A percentile compares a stretch with the other conserved stretches of the same genome.
phyloP scores from a whole-genome alignment of 2,329 filamentous ascomycete genomes.

The Penicillium sp. region DNA sequence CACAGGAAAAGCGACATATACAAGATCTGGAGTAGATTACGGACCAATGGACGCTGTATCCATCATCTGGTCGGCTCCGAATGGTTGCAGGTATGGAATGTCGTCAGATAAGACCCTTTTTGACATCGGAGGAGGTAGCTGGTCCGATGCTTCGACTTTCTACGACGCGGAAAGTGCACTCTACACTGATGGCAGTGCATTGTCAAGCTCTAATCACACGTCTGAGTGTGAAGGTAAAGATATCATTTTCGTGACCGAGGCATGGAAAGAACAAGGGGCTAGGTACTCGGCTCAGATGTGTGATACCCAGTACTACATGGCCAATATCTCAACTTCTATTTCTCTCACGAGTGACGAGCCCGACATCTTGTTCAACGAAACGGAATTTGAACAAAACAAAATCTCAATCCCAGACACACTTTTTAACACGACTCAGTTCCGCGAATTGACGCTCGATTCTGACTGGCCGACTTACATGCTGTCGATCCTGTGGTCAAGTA shows the following conservation, averaged over 20 bases:
- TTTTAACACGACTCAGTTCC: constrained; percentile 9
- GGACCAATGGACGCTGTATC: neutral
- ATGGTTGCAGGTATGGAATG: constrained; percentile 14
- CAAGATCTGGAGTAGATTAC: neutral
- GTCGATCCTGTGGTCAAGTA: constrained; percentile 5
- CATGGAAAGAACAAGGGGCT: constrained; percentile 2
- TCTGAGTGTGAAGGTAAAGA: constrained; percentile 6
- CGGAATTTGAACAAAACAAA: constrained; percentile 10
- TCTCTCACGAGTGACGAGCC: constrained; percentile 1
- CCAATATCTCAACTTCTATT: constrained; percentile 8
- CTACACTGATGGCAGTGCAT: neutral
- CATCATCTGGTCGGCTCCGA: constrained; percentile 7
- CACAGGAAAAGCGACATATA: neutral
- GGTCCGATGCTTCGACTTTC: constrained; percentile 16
- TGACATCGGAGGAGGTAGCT: constrained; percentile 13
- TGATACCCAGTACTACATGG: constrained; percentile 15
- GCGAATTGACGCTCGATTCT: neutral
- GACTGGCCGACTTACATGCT: constrained; percentile 18
- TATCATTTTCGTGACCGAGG: constrained; percentile 8
- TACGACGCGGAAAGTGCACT: constrained; percentile 1
- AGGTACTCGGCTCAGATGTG: constrained; percentile 7
- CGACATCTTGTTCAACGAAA: constrained; percentile 8
- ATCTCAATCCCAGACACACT: constrained; percentile 5
- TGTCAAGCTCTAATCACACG: constrained; percentile 1
- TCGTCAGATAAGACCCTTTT: neutral